Evolutionary conservation across 441 rosid genomes (phyloP), one percentile per base, ranked within the genome.

Genomic region (Pelargonium cotyledonis): DNA sequence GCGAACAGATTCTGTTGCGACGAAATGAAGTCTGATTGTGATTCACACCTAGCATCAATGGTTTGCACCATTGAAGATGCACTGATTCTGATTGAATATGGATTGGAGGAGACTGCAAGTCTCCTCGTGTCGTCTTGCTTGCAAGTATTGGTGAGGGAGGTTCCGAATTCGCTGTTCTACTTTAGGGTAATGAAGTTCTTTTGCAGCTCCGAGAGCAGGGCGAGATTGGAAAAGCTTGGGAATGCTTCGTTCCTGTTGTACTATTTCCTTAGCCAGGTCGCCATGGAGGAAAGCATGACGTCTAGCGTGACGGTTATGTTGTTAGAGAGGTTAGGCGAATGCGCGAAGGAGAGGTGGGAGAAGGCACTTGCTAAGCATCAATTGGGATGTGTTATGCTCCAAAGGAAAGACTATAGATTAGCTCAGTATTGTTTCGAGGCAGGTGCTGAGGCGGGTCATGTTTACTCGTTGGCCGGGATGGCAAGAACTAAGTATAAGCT

Each of bases 401-500:
- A 86, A 76, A 86, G 97, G 80, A 82, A 80, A 75, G 99, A 95
- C 73, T 90, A 83, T 61, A 92, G 90, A 77, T 98, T 90, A 69
- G 97, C 99, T 16, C 87, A 90, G 71, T 78, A 79, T 23, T 90
- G 91, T 90, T 95, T 95, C 67, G 83, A 89, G 79, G 82, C 79
- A 15, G 97, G 96, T 0, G 90, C 73, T 26, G 88, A 82, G 71
- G 85, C 83, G 10, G 98, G 97, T 60, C 98, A 90, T 80, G 40
- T 80, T 62, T 95, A 88, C 76, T 95, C 98, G 0, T 72, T 80
- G 14, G 88, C 82, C 31, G 99, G 98, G 15, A 77, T 86, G 12
- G 98, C 99, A 15, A 85, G 99, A 87, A 80, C 93, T 65, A 95
- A 87, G 77, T 90, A 79, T 75, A 88, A 88, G 73, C 95, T 91